Conservation (phyloP, 257 asterid genomes). For the Mentha longifolia region DNA sequence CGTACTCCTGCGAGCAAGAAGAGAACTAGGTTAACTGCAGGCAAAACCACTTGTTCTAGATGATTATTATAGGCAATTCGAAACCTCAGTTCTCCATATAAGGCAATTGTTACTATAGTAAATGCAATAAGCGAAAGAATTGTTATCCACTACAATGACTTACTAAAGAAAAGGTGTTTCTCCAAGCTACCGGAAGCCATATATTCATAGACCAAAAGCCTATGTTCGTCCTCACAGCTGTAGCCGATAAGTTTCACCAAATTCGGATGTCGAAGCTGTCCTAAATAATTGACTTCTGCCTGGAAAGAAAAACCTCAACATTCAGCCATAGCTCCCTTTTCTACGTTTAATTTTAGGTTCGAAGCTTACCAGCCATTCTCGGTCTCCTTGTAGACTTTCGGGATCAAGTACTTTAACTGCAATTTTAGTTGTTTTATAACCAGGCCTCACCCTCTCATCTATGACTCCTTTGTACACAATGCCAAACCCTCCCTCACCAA, state of each 20-base stretch:
- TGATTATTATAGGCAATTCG: too few species aligned
- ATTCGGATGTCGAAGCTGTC: constrained; percentile 83
- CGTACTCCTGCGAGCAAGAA: constrained; percentile 63
- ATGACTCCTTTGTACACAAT: constrained; percentile 81
- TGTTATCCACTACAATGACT: constrained; percentile 38
- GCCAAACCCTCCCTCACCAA: constrained; percentile 94
- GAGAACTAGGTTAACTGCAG: too few species aligned
- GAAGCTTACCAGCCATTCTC: constrained; percentile 87
- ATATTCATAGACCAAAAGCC: constrained; percentile 87
- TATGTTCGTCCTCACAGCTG: constrained; percentile 82
- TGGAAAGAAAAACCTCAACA: constrained; percentile 38
- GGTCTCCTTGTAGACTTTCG: constrained; percentile 87
- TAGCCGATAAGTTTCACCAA: constrained; percentile 87
- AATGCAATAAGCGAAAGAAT: not conserved
- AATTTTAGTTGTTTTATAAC: constrained; percentile 63
- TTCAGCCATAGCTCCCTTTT: not conserved
- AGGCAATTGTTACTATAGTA: not conserved
- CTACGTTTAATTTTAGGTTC: not conserved
- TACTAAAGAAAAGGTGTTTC: constrained; percentile 76
- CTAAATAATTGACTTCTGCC: constrained; percentile 92
- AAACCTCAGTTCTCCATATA: not conserved
- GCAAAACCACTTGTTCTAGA: not conserved
- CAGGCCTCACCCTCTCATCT: constrained; percentile 70
- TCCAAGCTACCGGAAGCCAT: constrained; percentile 94
- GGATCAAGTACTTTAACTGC: constrained; percentile 94